phyloP scores from a whole-genome alignment of 805 yeast genomes.

The Starmerella bombi region DNA sequence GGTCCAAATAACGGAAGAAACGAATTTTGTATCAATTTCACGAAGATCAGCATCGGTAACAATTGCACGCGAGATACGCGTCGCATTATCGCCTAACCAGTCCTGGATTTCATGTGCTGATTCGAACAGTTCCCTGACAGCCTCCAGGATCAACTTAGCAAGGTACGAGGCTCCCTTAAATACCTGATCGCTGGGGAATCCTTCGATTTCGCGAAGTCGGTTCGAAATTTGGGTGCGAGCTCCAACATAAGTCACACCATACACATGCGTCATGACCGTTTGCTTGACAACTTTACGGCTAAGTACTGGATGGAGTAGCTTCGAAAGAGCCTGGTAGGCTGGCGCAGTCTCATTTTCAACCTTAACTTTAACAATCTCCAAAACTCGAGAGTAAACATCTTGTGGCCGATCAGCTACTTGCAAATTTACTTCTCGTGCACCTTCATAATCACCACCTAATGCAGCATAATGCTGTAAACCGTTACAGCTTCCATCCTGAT shows the following conservation, averaged over 20 bases:
- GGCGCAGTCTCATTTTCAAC: slow-evolving; percentile 37
- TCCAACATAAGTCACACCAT: slow-evolving; percentile 91
- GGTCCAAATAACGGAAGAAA: slow-evolving; percentile 94
- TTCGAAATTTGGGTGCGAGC: slow-evolving; percentile 80
- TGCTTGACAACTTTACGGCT: slow-evolving; percentile 86
- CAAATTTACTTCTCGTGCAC: slow-evolving; percentile 50
- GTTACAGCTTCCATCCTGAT: slow-evolving; percentile 57
- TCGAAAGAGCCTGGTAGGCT: slow-evolving; percentile 22
- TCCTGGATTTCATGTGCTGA: slow-evolving; percentile 94
- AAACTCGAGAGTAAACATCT: slow-evolving; percentile 47
- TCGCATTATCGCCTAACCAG: slow-evolving; percentile 86
- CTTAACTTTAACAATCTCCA: slow-evolving; percentile 33
- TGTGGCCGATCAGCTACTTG: slow-evolving; percentile 44
- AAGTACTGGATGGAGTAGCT: slow-evolving; percentile 45
- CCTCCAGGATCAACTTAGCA: slow-evolving; percentile 63
- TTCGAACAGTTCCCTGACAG: slow-evolving; percentile 71
- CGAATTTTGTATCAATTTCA: slow-evolving; percentile 32
- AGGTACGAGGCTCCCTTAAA: slow-evolving; percentile 48
- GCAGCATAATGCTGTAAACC: slow-evolving; percentile 63
- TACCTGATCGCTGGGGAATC: slow-evolving; percentile 35
- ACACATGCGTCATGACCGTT: slow-evolving; percentile 96
- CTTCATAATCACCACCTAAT: slow-evolving; percentile 54
- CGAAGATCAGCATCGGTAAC: slow-evolving; percentile 30
- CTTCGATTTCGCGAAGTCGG: slow-evolving; percentile 51
- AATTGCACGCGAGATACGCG: slow-evolving; percentile 62